Percentiles rank a stretch among this genome's conserved stretches.
These are phyloP conservation scores for Microdochium paspali DNA, from an alignment of 2,329 filamentous ascomycete genomes.

Conservation along the genomic window DNA sequence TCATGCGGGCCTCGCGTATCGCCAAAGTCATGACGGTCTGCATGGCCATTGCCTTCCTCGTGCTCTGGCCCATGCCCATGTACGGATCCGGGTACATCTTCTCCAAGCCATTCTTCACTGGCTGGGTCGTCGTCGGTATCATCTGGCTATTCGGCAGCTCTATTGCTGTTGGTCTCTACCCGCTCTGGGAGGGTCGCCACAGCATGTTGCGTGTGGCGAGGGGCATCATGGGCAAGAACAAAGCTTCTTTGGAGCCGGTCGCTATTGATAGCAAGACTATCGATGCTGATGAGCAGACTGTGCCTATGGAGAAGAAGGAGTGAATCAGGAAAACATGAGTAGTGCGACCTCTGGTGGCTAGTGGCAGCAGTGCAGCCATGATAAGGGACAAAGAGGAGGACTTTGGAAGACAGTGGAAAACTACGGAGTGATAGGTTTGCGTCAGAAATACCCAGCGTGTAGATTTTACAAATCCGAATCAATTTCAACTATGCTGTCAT, in stretches of 20 bases:
- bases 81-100: slow-evolving; percentile 19
- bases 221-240: slow-evolving; percentile 39
- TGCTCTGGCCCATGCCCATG: slow-evolving; percentile 20
- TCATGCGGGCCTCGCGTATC: slow-evolving; percentile 5
- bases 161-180: slow-evolving; percentile 67
- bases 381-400: background rate
- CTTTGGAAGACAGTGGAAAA: too few species aligned
- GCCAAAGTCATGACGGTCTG: slow-evolving; percentile 32
- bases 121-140: slow-evolving; percentile 66
- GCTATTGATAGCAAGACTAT: slow-evolving; percentile 1
- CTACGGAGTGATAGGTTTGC: too few species aligned
- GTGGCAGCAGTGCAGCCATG: too few species aligned
- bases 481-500: too few species aligned
- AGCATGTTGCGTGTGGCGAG: slow-evolving; percentile 53
- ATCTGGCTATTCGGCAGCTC: slow-evolving; percentile 67
- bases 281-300: slow-evolving; percentile 2
- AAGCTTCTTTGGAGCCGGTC: slow-evolving; percentile 1
- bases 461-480: too few species aligned
- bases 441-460: too few species aligned
- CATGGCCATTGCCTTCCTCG: slow-evolving; percentile 47
- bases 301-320: slow-evolving; percentile 4
- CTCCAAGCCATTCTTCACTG: slow-evolving; percentile 57
- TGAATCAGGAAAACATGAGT: background rate
- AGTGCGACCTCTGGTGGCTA: background rate
- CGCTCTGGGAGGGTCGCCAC: slow-evolving; percentile 65